Base-by-base conservation (phyloP, 148 eudicot species). In the Vaccinium myrtillus region DNA sequence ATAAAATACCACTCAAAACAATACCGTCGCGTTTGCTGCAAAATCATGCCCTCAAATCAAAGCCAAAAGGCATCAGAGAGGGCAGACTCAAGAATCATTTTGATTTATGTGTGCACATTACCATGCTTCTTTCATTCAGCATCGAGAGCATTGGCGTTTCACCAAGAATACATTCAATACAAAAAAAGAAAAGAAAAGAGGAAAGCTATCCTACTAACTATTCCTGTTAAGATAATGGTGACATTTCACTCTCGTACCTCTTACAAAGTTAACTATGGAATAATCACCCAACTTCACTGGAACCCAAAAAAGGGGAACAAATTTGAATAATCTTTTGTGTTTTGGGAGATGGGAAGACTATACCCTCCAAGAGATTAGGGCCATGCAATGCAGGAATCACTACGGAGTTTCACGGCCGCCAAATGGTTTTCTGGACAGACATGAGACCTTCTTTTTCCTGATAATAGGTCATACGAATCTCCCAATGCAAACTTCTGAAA, bases 401-500 rank as follows among this genome's bases (percentile, higher is more conserved):
- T 84, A 56, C 53, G 18, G 87, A 83, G 65, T 56, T 27, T 90
- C 80, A 96, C 46, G 99, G 99, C 55, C 99, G 91, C 99, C 99
- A 94, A 76, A 81, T 73, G 59, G 96, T 88, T 86, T 97, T 97
- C 84, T 91, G 99, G 79, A 94, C 94, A 83, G 92, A 92, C 16
- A 97, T 90, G 78, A 97, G 89, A 30, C 99, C 99, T 81, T 97
- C 99, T 84, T 93, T 93, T 19, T 86, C 93, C 81, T 97, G 91
- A 74, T 91, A 84, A 84, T 90, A 97, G 32, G 96, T 94, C 98
- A 97, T 89, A 14, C 93, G 95, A 48, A 97, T 95, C 23, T 97
- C 98, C 98, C 98, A 95, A 36, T 94, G 94, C 91, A 95, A 87
- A 87, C 94, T 91, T 86, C 93, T 93, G 82, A 97, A 87, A 77